Conservation (phyloP, 2,329 filamentous ascomycete species). For the Cordyceps farinosa region DNA sequence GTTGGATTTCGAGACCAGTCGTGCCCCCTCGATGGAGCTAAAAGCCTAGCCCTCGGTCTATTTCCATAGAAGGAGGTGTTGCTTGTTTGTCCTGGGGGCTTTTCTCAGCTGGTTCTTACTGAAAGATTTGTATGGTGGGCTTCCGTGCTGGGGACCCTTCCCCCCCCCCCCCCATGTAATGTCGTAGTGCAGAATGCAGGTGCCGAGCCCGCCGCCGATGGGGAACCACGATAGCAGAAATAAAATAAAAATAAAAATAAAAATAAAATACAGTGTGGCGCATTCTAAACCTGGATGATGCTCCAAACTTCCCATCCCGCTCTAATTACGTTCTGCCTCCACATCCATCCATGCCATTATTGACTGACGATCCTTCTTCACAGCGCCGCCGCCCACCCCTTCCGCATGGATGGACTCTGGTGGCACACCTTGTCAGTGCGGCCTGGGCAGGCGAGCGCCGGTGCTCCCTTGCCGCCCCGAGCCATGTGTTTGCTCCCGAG, state of each 20-base stretch:
- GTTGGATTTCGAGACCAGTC: background rate
- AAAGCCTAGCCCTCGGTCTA: background rate
- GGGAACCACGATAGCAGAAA: background rate
- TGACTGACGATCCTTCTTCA: background rate
- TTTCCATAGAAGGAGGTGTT: background rate
- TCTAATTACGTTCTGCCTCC: constrained; percentile 5
- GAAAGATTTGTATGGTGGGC: no score
- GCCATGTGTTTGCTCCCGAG: background rate
- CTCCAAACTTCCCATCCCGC: background rate
- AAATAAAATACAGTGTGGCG: constrained; percentile 11
- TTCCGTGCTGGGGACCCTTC: no score
- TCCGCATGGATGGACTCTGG: background rate
- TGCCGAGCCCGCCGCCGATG: background rate
- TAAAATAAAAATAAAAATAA: background rate
- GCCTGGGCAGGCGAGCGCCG: background rate
- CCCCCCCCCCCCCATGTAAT: background rate
- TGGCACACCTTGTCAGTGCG: constrained; percentile 2
- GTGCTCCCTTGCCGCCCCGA: background rate
- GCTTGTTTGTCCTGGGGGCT: background rate
- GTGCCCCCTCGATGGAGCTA: background rate
- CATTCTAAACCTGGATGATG: background rate
- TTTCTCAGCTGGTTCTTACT: no score
- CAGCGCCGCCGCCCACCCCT: background rate
- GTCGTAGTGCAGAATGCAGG: background rate
- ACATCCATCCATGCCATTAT: background rate